Conservation (phyloP, 2,329 filamentous ascomycete genomes). For the Trichoderma afroharzianum region DNA sequence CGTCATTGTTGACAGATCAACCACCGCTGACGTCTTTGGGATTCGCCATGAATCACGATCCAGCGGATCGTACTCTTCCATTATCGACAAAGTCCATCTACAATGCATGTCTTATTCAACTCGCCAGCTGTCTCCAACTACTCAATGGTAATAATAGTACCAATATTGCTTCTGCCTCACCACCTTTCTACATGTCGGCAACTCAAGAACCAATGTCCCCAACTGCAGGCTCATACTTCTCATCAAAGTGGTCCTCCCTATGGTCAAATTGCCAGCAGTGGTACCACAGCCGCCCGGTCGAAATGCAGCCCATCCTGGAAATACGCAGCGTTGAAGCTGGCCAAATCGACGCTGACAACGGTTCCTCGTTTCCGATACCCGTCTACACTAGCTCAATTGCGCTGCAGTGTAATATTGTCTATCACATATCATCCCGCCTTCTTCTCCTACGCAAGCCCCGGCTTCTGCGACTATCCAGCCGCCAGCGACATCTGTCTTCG, state of each 20-base stretch:
- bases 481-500: slow-evolving; percentile 14
- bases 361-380: slow-evolving; percentile 23
- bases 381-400: slow-evolving; percentile 23
- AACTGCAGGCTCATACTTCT: background rate
- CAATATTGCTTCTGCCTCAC: background rate
- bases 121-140: slow-evolving; percentile 17
- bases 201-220: background rate
- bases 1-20: slow-evolving; percentile 13
- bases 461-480: slow-evolving; percentile 19
- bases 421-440: slow-evolving; percentile 24
- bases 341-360: slow-evolving; percentile 19
- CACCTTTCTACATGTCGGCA: background rate
- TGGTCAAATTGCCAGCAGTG: slow-evolving; percentile 21
- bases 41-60: background rate
- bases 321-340: slow-evolving; percentile 22
- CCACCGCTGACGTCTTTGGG: slow-evolving; percentile 11
- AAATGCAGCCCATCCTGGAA: slow-evolving; percentile 21
- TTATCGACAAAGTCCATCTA: slow-evolving; percentile 5
- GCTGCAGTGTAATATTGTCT: slow-evolving; percentile 21
- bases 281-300: slow-evolving; percentile 19
- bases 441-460: slow-evolving; percentile 24
- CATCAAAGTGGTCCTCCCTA: slow-evolving; percentile 18
- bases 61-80: background rate
- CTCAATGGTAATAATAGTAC: background rate
- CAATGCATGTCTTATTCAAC: slow-evolving; percentile 15